These are phyloP conservation scores for Paracorniculantispora psalliotae DNA, from an alignment of 2,329 filamentous ascomycete genomes.

Conservation along the genomic window DNA sequence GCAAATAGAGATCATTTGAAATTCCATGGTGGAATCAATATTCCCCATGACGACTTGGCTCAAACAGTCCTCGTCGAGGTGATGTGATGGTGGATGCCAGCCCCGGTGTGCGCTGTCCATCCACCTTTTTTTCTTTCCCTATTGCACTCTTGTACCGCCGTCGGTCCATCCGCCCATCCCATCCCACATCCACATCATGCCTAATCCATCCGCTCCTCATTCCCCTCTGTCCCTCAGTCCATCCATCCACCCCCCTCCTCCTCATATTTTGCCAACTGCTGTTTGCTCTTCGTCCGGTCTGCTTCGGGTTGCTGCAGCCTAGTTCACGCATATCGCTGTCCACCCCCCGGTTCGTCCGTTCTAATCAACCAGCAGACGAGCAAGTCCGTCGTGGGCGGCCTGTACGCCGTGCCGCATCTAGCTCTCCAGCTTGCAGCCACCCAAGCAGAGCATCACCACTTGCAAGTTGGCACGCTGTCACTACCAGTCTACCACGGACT, in stretches of 20 bases:
- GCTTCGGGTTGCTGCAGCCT: not conserved
- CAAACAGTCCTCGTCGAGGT: not conserved
- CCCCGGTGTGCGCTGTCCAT: not conserved
- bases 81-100: not conserved
- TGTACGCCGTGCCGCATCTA: not conserved
- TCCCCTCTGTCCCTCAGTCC: slow-evolving; percentile 7
- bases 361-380: not conserved
- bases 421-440: slow-evolving; percentile 4
- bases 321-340: not conserved
- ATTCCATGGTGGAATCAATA: not conserved
- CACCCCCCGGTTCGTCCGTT: not conserved
- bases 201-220: slow-evolving; percentile 9
- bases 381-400: not conserved
- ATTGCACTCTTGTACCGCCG: not conserved
- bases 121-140: not conserved
- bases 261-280: not conserved
- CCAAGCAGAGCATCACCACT: slow-evolving; percentile 4
- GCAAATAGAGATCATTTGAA: not conserved
- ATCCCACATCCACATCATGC: slow-evolving; percentile 9
- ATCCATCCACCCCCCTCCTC: slow-evolving; percentile 11
- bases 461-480: not conserved
- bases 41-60: not conserved
- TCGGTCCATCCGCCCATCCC: slow-evolving; percentile 3
- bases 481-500: slow-evolving; percentile 2
- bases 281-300: not conserved